A percentile compares a stretch with the other conserved stretches of the same genome.
Evolutionary conservation across 106 monocot species (phyloP).

Genomic region (Vanilla planifolia): DNA sequence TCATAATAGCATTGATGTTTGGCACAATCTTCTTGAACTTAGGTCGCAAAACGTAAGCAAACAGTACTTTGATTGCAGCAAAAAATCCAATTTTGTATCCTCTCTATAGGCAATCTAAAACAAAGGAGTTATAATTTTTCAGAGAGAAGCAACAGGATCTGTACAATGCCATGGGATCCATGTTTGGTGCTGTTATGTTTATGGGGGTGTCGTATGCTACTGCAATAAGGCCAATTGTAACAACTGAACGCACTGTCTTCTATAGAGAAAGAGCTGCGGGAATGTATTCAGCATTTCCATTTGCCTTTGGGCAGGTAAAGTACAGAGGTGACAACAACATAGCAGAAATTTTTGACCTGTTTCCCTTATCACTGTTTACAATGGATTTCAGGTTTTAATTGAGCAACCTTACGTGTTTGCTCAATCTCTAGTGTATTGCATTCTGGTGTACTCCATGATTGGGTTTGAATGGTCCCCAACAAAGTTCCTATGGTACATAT

Average conservation of each 20-base stretch:
- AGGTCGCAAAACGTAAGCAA: slow-evolving; percentile 39
- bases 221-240: slow-evolving; percentile 43
- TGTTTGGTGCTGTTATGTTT: slow-evolving; percentile 60
- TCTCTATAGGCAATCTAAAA: background rate
- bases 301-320: background rate
- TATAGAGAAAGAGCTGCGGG: background rate
- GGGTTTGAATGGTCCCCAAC: slow-evolving; percentile 41
- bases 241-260: background rate
- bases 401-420: slow-evolving; percentile 37
- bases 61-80: background rate
- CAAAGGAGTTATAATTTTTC: background rate
- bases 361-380: too few species aligned
- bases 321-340: background rate
- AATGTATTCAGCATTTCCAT: background rate
- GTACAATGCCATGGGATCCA: slow-evolving; percentile 36
- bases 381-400: slow-evolving; percentile 43
- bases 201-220: slow-evolving; percentile 47
- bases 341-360: background rate
- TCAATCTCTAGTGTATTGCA: slow-evolving; percentile 33
- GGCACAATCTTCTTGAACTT: slow-evolving; percentile 61
- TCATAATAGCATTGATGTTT: slow-evolving; percentile 38
- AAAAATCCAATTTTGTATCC: background rate
- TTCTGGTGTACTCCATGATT: slow-evolving; percentile 40
- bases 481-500: slow-evolving; percentile 45
- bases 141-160: slow-evolving; percentile 22